These are phyloP conservation scores for Debaryomyces psychrophilus DNA, from an alignment of 1,139 yeast genomes.

Conservation along the genomic window DNA sequence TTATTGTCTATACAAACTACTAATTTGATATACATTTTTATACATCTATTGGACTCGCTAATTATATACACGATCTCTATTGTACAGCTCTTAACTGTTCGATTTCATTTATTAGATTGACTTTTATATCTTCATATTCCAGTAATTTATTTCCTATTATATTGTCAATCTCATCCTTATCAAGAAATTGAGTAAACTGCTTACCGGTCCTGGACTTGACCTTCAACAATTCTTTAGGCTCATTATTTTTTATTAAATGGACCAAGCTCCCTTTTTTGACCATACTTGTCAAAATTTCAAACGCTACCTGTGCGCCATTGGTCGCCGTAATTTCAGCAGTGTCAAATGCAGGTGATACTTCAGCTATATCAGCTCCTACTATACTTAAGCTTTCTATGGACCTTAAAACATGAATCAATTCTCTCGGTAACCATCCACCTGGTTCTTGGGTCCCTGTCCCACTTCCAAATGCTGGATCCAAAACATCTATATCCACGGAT, in stretches of 20 bases:
- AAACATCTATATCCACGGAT: constrained; percentile 77
- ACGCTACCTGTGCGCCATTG: constrained; percentile 77
- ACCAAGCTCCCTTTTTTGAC: constrained; percentile 56
- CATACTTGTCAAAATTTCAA: constrained; percentile 70
- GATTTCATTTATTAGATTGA: constrained; percentile 19
- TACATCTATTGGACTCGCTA: neutral
- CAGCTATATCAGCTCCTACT: constrained; percentile 81
- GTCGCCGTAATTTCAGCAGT: constrained; percentile 72
- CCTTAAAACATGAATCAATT: constrained; percentile 63
- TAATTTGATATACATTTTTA: neutral
- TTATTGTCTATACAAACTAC: neutral
- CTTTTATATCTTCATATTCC: constrained; percentile 21
- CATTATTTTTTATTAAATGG: constrained; percentile 9
- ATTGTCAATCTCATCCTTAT: constrained; percentile 5
- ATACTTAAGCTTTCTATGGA: constrained; percentile 58
- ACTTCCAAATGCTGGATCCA: constrained; percentile 79
- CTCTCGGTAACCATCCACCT: constrained; percentile 83
- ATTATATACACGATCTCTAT: neutral
- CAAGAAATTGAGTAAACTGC: constrained; percentile 11
- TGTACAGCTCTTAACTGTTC: constrained; percentile 11
- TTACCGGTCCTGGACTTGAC: neutral
- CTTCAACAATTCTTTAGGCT: constrained; percentile 10
- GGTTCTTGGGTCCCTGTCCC: constrained; percentile 87
- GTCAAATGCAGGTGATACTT: constrained; percentile 76
- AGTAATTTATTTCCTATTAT: constrained; percentile 17